Evolutionary conservation across 176 grass and related monocot species (phyloP), one percentile per base, ranked within the genome.

Genomic region (Lolium perenne): DNA sequence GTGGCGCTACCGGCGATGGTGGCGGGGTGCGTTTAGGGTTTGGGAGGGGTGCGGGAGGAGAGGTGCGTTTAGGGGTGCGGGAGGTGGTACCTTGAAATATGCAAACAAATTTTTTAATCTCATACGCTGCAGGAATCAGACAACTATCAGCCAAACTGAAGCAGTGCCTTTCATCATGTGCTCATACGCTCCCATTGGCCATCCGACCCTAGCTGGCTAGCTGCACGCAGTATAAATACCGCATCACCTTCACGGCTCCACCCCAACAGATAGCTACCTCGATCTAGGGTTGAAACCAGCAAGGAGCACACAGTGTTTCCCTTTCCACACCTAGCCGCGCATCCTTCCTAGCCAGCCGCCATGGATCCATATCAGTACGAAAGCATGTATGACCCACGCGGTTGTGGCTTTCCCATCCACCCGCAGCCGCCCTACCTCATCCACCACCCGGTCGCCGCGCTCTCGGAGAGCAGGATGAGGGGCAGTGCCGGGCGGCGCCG

Each of bases 341-440:
- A 76, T 64, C 80, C 80, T 83, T 55, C 74, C 80, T 87, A 87
- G 47, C 75, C 48, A 35, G 60, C 66, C 16, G 43, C 81, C 21
- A 88, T 91, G 90, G 90, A 91, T 81, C 90, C 90, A 63, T 88
- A 88, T 69, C 82, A 85, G 62, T 85, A 88, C 77, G 81, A 85
- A 45, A 55, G 32, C 77, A 82, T 88, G 82, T 73, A 88, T 16
- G 90, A 91, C 71, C 77, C 90, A 82, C 89, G 60, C 76, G 60
- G 82, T 46, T 82, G 41, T 69, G 43, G 82, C 82, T 82, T 82
- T 62, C 82, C 90, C 82, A 21, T 72, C 62, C 82, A 71, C 77
- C 82, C 70, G 70, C 86, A 84, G 86, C 71, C 82, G 82, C 71
- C 82, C 16, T 64, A 85, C 43, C 43, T 88, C 77, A 18, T 85